A percentile compares a stretch with the other conserved stretches of the same genome.
These are phyloP conservation scores for Globisporangium lucens DNA, from an alignment of 352 stramenopile genomes.

Conservation along the genomic window DNA sequence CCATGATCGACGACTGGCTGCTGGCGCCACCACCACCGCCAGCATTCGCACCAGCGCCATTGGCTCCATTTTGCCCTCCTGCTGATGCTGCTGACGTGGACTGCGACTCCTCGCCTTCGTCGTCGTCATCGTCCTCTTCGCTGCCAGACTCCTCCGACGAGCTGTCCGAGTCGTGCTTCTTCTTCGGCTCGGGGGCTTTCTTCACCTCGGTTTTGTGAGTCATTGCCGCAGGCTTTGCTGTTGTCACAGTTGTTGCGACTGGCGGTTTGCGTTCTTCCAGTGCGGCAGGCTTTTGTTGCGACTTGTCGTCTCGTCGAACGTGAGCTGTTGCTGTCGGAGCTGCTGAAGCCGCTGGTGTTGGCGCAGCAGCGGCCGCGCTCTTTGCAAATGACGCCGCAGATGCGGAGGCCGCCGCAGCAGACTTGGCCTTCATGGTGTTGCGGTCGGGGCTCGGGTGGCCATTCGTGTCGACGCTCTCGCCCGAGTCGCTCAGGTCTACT, in stretches of 20 bases:
- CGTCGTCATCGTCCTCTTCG: slow-evolving; percentile 64
- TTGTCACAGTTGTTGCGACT: slow-evolving; percentile 8
- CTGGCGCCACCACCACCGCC: slow-evolving; percentile 18
- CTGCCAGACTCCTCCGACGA: slow-evolving; percentile 66
- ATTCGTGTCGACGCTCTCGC: slow-evolving; percentile 81
- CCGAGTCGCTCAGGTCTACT: slow-evolving; percentile 84
- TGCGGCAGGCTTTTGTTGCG: slow-evolving; percentile 14
- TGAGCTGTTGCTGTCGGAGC: slow-evolving; percentile 3
- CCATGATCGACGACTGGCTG: slow-evolving; percentile 57
- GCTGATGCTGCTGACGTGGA: slow-evolving; percentile 16
- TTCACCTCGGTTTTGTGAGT: slow-evolving; percentile 31
- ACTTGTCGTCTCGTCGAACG: slow-evolving; percentile 25
- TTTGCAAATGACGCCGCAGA: slow-evolving; percentile 11
- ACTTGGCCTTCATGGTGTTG: slow-evolving; percentile 38
- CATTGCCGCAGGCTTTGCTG: slow-evolving; percentile 25
- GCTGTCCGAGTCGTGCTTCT: slow-evolving; percentile 58
- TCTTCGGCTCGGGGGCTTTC: slow-evolving; percentile 42
- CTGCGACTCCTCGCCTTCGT: slow-evolving; percentile 43
- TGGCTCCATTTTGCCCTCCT: slow-evolving; percentile 7
- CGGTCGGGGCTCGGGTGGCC: slow-evolving; percentile 61
- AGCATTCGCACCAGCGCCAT: slow-evolving; percentile 5
- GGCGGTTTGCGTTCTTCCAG: slow-evolving; percentile 16
- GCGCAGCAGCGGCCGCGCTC: slow-evolving; percentile 2
- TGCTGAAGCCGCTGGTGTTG: background rate
- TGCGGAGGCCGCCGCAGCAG: slow-evolving; percentile 5